These are phyloP conservation scores for Ogataea angusta DNA, from an alignment of 805 yeast genomes.

Conservation along the genomic window DNA sequence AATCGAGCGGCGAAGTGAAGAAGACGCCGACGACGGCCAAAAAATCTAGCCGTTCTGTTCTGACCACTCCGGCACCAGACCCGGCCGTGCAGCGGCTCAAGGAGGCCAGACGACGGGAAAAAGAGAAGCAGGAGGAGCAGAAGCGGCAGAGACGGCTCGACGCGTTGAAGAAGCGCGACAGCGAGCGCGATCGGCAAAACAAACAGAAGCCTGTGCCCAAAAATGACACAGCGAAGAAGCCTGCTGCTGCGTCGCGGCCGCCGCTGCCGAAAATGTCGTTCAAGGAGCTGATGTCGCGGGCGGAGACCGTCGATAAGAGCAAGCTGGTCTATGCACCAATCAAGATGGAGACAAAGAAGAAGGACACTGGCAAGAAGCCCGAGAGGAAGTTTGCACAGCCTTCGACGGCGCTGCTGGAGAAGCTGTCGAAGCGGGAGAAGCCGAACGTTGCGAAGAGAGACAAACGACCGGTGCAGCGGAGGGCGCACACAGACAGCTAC, in stretches of 20 bases:
- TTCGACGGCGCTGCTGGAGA: constrained; percentile 49
- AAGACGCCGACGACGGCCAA: neutral
- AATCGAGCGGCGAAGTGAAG: neutral
- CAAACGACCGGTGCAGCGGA: neutral
- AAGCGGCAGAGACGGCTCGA: constrained; percentile 20
- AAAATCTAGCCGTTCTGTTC: neutral
- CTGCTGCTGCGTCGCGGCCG: constrained; percentile 2
- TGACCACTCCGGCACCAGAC: constrained; percentile 33
- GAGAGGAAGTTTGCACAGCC: constrained; percentile 47
- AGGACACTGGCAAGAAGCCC: neutral
- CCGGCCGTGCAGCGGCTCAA: constrained; percentile 71
- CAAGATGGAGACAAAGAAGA: constrained; percentile 8
- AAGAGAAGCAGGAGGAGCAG: constrained; percentile 28
- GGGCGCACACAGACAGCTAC: constrained; percentile 15
- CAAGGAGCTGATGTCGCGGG: constrained; percentile 67
- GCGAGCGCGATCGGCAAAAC: constrained; percentile 9
- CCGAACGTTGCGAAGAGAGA: constrained; percentile 1
- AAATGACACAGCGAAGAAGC: neutral
- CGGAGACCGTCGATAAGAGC: constrained; percentile 53
- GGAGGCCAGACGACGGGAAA: constrained; percentile 60
- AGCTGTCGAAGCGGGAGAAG: constrained; percentile 32
- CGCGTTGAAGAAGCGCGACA: constrained; percentile 30
- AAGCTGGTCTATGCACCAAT: constrained; percentile 36
- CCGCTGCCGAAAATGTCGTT: constrained; percentile 51
- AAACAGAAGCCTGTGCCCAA: neutral